Conservation (phyloP, 2,329 filamentous ascomycete genomes). For the Dactylonectria estremocensis region DNA sequence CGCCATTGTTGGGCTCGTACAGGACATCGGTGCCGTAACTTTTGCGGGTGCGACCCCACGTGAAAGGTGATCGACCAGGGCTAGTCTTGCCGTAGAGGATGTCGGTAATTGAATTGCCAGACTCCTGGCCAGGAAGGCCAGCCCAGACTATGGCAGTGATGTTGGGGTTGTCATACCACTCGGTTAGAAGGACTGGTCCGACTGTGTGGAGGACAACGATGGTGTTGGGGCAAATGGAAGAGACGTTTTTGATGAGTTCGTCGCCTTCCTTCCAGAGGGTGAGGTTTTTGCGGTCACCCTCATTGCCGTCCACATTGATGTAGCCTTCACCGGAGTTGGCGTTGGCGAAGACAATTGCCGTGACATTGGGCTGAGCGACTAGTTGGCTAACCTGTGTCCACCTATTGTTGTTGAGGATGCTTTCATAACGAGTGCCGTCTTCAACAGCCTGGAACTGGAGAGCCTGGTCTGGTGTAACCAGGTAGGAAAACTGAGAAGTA, state of each 20-base stretch:
- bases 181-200: slow-evolving; percentile 82
- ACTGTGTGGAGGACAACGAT: slow-evolving; percentile 92
- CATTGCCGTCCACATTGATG: slow-evolving; percentile 85
- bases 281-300: slow-evolving; percentile 92
- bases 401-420: slow-evolving; percentile 76
- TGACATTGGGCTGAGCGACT: slow-evolving; percentile 73
- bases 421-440: slow-evolving; percentile 74
- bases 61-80: slow-evolving; percentile 86
- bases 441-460: slow-evolving; percentile 74
- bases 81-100: slow-evolving; percentile 88
- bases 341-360: slow-evolving; percentile 91
- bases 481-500: slow-evolving; percentile 80
- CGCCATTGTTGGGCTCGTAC: slow-evolving; percentile 78
- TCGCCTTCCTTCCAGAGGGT: slow-evolving; percentile 91
- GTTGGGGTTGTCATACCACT: slow-evolving; percentile 83
- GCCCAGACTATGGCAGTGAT: slow-evolving; percentile 89
- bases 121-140: slow-evolving; percentile 86
- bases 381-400: slow-evolving; percentile 74
- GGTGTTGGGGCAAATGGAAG: slow-evolving; percentile 85
- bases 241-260: slow-evolving; percentile 84
- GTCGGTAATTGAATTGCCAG: slow-evolving; percentile 83
- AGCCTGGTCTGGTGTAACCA: slow-evolving; percentile 81
- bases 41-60: slow-evolving; percentile 77
- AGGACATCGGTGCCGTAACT: slow-evolving; percentile 80
- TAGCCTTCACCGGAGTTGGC: slow-evolving; percentile 89